Percentiles rank a stretch among this genome's conserved stretches.
Evolutionary conservation across 140 eudicot species (phyloP).

Genomic region (Anethum foeniculum): DNA sequence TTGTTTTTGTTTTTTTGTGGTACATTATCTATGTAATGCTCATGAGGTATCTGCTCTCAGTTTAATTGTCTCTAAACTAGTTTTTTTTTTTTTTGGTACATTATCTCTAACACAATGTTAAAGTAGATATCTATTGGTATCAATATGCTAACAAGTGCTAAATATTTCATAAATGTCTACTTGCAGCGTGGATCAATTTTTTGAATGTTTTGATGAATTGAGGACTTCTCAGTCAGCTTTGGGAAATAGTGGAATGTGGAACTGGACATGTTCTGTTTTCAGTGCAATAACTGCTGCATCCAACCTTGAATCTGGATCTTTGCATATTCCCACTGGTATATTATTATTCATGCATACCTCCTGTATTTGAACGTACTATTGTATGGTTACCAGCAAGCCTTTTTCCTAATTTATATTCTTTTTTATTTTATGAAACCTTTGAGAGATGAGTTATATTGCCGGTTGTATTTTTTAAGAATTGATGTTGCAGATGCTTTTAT

Average conservation of each 20-base stretch:
- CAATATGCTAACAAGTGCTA: not conserved
- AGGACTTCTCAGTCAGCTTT: slow-evolving; percentile 83
- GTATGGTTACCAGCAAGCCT: not conserved
- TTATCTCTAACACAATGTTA: not conserved
- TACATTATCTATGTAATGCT: not conserved
- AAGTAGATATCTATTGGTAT: not conserved
- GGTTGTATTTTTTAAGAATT: not conserved
- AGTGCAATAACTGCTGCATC: slow-evolving; percentile 96
- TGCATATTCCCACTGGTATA: slow-evolving; percentile 72
- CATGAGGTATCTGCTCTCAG: not conserved
- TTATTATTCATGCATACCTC: not conserved
- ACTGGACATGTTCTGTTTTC: slow-evolving; percentile 92
- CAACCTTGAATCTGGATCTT: slow-evolving; percentile 88
- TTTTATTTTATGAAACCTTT: not conserved
- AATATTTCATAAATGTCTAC: not conserved
- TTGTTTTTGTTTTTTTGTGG: not conserved
- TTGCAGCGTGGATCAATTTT: slow-evolving; percentile 87
- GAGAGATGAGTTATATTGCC: not conserved
- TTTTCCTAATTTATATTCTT: not conserved
- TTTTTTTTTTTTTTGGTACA: not conserved
- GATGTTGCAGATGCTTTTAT: not conserved
- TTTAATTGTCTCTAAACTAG: not conserved
- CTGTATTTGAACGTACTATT: not conserved
- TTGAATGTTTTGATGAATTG: slow-evolving; percentile 88
- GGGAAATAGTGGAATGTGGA: slow-evolving; percentile 97